A percentile compares a stretch with the other conserved stretches of the same genome.
These are phyloP conservation scores for Pontederia crassipes DNA, from an alignment of 176 grass and related monocot genomes.

Conservation along the genomic window DNA sequence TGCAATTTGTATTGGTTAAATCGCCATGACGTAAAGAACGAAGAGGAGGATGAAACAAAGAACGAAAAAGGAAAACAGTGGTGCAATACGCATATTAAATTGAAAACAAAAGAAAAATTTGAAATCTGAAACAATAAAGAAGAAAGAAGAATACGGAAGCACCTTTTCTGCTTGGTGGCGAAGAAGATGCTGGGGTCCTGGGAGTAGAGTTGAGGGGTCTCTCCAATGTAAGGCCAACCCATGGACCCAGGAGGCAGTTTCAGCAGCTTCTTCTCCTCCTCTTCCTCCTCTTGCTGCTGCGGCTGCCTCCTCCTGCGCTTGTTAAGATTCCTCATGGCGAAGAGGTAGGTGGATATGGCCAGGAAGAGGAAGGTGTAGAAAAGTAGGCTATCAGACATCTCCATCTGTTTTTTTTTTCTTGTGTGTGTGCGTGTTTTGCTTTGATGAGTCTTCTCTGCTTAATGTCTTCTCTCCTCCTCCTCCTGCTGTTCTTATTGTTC, in stretches of 20 bases:
- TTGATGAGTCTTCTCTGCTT: too few relatives aligned
- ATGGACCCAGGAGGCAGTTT: conserved; percentile 77
- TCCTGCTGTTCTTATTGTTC: too few relatives aligned
- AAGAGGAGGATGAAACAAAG: neutral
- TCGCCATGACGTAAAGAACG: too few relatives aligned
- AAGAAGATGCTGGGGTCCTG: conserved; percentile 89
- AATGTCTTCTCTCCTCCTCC: too few relatives aligned
- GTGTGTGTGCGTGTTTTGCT: too few relatives aligned
- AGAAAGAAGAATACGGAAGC: neutral
- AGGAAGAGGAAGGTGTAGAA: conserved; percentile 24
- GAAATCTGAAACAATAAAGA: neutral
- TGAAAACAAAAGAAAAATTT: too few relatives aligned
- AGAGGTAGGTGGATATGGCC: conserved; percentile 12
- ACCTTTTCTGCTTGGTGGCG: conserved; percentile 65
- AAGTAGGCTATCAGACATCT: conserved; percentile 33
- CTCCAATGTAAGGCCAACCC: conserved; percentile 90
- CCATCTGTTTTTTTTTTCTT: conserved; percentile 6
- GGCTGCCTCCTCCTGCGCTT: conserved; percentile 15
- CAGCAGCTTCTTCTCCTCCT: neutral
- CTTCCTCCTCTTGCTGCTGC: neutral
- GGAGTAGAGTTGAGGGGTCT: conserved; percentile 92
- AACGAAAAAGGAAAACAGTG: neutral
- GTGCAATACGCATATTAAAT: too few relatives aligned
- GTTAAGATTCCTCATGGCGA: conserved; percentile 8
- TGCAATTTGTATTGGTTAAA: too few relatives aligned